Percentiles rank a stretch among this genome's conserved stretches.
Conservation (phyloP, 2,329 filamentous ascomycete species). For the Botrytis galanthina region DNA sequence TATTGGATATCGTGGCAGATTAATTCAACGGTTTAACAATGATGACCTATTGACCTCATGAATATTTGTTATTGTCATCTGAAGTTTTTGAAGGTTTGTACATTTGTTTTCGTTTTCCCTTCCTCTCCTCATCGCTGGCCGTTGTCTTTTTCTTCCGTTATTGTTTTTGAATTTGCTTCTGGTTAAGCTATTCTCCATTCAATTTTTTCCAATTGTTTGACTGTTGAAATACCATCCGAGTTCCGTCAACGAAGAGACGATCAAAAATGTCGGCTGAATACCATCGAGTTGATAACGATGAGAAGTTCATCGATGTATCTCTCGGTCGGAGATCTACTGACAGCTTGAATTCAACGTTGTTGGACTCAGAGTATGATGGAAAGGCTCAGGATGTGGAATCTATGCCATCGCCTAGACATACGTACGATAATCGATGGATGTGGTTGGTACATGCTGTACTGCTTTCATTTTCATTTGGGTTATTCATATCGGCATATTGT, state of each 20-base stretch:
- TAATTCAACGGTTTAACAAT: not conserved
- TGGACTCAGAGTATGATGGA: conserved; percentile 32
- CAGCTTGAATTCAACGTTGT: conserved; percentile 25
- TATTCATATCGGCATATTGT: conserved; percentile 33
- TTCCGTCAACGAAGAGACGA: not conserved
- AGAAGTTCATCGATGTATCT: conserved; percentile 30
- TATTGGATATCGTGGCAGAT: not conserved
- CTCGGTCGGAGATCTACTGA: conserved; percentile 29
- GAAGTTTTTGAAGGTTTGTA: not conserved
- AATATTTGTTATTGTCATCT: not conserved
- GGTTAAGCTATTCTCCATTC: not conserved
- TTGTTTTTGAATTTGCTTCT: not conserved
- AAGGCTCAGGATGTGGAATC: conserved; percentile 7
- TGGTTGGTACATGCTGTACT: conserved; percentile 34
- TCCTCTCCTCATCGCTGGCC: not conserved
- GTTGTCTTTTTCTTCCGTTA: not conserved
- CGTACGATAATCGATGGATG: conserved; percentile 30
- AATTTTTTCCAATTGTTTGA: not conserved
- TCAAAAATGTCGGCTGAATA: conserved; percentile 33
- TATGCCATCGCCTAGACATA: conserved; percentile 4
- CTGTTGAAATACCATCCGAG: not conserved
- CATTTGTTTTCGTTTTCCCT: not conserved
- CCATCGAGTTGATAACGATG: conserved; percentile 29
- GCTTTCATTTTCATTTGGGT: conserved; percentile 32
- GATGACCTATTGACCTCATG: not conserved